Percentiles rank a stretch among this genome's conserved stretches.
These are phyloP conservation scores for Nicotiana noctiflora DNA, from an alignment of 257 asterid genomes.

Conservation along the genomic window DNA sequence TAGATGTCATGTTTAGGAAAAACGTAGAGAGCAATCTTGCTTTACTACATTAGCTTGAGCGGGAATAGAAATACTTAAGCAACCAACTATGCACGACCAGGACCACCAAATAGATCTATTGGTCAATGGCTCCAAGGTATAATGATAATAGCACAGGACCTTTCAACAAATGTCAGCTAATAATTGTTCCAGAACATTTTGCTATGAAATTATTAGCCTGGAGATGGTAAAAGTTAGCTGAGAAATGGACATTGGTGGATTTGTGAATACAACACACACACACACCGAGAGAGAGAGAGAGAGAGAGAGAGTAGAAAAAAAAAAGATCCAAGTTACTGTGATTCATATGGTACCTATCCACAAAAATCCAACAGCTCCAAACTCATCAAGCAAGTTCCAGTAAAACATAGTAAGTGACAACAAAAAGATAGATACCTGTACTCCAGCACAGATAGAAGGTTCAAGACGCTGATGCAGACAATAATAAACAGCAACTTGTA, in stretches of 20 bases:
- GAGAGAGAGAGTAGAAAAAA: background rate
- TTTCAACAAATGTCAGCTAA: background rate
- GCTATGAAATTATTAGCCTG: background rate
- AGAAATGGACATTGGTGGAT: background rate
- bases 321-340: background rate
- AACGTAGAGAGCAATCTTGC: background rate
- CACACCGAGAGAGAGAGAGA: background rate
- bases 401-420: background rate
- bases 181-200: background rate
- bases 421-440: conserved; percentile 51
- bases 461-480: conserved; percentile 90
- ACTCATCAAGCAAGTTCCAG: background rate
- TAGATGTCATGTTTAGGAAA: background rate
- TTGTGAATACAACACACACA: background rate
- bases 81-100: background rate
- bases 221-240: conserved; percentile 3
- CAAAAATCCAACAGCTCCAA: background rate
- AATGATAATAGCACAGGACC: background rate
- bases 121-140: background rate
- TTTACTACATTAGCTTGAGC: background rate
- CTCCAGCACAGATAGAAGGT: conserved; percentile 53
- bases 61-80: background rate
- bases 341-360: background rate
- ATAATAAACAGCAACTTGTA: conserved; percentile 76
- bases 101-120: background rate